Evolutionary conservation across 1,139 yeast species (phyloP).

Genomic region (Debaryomyces sp.): DNA sequence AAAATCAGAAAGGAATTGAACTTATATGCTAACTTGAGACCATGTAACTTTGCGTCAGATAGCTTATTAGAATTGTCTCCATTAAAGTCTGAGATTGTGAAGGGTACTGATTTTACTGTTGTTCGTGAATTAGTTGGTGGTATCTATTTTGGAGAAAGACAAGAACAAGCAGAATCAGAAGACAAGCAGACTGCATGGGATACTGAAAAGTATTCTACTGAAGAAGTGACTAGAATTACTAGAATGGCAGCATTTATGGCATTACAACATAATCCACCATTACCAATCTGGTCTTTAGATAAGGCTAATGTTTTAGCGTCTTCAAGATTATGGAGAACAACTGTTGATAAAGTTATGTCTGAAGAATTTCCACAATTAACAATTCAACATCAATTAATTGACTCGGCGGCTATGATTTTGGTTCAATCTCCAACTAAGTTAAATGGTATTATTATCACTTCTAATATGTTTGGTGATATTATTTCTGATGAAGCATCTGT

Average conservation of each 20-base stretch:
- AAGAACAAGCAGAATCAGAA: slow-evolving; percentile 84
- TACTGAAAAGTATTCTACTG: slow-evolving; percentile 86
- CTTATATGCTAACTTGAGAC: slow-evolving; percentile 93
- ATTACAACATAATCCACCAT: slow-evolving; percentile 87
- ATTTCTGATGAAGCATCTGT: slow-evolving; percentile 97
- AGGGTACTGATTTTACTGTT: slow-evolving; percentile 88
- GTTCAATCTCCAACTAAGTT: slow-evolving; percentile 87
- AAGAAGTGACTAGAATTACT: slow-evolving; percentile 91
- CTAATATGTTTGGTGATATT: slow-evolving; percentile 98
- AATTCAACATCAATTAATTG: slow-evolving; percentile 91
- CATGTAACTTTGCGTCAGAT: slow-evolving; percentile 93
- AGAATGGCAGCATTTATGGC: slow-evolving; percentile 99
- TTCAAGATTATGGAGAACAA: slow-evolving; percentile 93
- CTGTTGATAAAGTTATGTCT: slow-evolving; percentile 80
- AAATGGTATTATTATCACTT: slow-evolving; percentile 89
- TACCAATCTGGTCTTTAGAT: slow-evolving; percentile 93
- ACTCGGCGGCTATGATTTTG: slow-evolving; percentile 97
- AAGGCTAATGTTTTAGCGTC: slow-evolving; percentile 97
- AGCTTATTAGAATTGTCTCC: slow-evolving; percentile 85
- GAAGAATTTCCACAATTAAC: slow-evolving; percentile 88
- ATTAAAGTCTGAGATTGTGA: slow-evolving; percentile 77
- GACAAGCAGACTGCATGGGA: slow-evolving; percentile 75
- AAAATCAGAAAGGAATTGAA: slow-evolving; percentile 92
- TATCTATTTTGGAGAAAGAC: slow-evolving; percentile 93
- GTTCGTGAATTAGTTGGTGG: slow-evolving; percentile 98